Conservation (phyloP, 179 eudicot genomes). For the Gypsophila paniculata region DNA sequence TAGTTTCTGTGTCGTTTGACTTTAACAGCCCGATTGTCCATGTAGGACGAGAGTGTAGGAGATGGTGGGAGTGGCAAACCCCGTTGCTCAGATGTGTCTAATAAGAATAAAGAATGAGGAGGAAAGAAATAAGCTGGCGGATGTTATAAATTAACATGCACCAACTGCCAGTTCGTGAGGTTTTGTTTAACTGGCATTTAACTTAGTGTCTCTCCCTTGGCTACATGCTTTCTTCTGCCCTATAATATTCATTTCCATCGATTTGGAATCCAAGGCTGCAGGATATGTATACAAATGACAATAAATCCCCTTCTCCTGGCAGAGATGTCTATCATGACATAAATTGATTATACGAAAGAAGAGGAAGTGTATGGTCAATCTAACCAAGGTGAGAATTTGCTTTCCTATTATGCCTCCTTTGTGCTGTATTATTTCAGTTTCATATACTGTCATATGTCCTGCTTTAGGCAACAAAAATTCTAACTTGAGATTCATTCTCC, state of each 20-base stretch:
- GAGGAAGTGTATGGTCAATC: too few relatives aligned
- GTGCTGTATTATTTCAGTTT: too few relatives aligned
- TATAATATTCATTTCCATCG: neutral
- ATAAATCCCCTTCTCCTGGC: too few relatives aligned
- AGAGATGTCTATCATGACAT: too few relatives aligned
- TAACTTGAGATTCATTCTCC: too few relatives aligned
- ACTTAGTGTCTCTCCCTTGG: slow-evolving; percentile 9
- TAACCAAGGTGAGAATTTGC: too few relatives aligned
- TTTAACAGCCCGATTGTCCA: slow-evolving; percentile 7
- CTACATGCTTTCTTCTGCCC: slow-evolving; percentile 17
- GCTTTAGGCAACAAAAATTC: too few relatives aligned
- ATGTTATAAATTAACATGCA: slow-evolving; percentile 66
- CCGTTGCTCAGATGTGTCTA: slow-evolving; percentile 65
- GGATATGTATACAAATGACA: neutral
- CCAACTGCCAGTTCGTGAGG: slow-evolving; percentile 33
- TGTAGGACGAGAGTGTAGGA: slow-evolving; percentile 55
- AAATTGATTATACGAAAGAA: too few relatives aligned
- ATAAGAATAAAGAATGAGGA: slow-evolving; percentile 62
- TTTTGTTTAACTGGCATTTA: slow-evolving; percentile 10
- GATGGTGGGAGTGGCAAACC: slow-evolving; percentile 35
- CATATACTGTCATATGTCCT: too few relatives aligned
- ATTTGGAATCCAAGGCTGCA: neutral
- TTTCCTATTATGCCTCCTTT: too few relatives aligned
- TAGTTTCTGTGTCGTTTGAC: too few relatives aligned
- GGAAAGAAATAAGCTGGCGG: slow-evolving; percentile 78